These are phyloP conservation scores for Vigna radiata DNA, from an alignment of 306 rosid genomes.

Conservation along the genomic window DNA sequence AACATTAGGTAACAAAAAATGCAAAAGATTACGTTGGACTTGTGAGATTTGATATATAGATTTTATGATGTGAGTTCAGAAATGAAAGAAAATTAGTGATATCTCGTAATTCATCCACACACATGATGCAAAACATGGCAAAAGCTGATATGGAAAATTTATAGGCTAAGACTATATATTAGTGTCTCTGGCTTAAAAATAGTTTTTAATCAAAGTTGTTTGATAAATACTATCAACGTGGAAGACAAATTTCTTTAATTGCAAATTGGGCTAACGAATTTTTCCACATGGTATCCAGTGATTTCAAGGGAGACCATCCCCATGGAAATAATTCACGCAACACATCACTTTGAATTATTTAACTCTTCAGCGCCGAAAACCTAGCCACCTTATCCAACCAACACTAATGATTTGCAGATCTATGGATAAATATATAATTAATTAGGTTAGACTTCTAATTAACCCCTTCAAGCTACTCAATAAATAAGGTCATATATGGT, in stretches of 20 bases:
- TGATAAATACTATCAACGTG: neutral
- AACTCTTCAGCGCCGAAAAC: conserved; percentile 42
- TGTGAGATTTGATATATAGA: no score
- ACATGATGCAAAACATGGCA: no score
- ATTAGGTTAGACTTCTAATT: neutral
- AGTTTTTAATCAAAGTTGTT: neutral
- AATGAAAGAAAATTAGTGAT: no score
- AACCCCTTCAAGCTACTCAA: conserved; percentile 29
- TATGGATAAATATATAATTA: neutral
- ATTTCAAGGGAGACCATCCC: neutral
- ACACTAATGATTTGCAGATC: neutral
- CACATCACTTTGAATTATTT: conserved; percentile 36
- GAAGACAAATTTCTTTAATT: neutral
- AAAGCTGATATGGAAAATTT: no score
- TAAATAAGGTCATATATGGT: conserved; percentile 5
- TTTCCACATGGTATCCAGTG: neutral
- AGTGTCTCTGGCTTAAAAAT: no score
- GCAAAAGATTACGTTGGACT: no score
- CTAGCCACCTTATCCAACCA: conserved; percentile 43
- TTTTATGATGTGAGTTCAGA: no score
- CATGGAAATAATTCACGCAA: conserved; percentile 46
- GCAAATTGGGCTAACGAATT: neutral
- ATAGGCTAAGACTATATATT: no score
- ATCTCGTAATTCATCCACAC: no score
- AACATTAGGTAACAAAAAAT: no score